Evolutionary conservation across 2,329 filamentous ascomycete genomes (phyloP).

Genomic region (Fusarium domesticum): DNA sequence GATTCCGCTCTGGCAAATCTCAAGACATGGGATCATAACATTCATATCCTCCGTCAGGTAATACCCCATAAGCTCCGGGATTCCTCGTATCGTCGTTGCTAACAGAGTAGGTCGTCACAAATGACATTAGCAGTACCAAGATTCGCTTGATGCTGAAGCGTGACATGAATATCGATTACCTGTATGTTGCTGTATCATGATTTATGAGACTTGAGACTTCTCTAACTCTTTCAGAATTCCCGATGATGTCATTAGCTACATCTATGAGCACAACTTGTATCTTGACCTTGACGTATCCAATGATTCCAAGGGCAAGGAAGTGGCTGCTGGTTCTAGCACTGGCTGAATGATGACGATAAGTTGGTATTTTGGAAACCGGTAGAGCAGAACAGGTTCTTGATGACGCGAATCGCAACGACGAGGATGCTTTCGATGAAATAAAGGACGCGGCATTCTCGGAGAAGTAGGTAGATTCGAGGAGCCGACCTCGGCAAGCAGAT

Average conservation of each 20-base stretch:
- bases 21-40: slow-evolving; percentile 78
- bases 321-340: slow-evolving; percentile 25
- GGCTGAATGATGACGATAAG: slow-evolving; percentile 21
- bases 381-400: neutral
- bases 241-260: slow-evolving; percentile 70
- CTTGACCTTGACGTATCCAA: slow-evolving; percentile 42
- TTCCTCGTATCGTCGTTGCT: slow-evolving; percentile 11
- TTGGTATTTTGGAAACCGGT: slow-evolving; percentile 9
- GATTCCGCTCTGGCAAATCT: slow-evolving; percentile 82
- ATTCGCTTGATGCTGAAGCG: slow-evolving; percentile 77
- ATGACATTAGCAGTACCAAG: slow-evolving; percentile 79
- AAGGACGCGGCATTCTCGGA: neutral
- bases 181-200: slow-evolving; percentile 26
- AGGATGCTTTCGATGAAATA: neutral
- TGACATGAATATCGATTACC: slow-evolving; percentile 78
- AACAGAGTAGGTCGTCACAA: slow-evolving; percentile 62
- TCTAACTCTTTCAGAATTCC: slow-evolving; percentile 45
- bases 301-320: slow-evolving; percentile 27
- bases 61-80: neutral
- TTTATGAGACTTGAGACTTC: neutral
- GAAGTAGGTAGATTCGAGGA: neutral
- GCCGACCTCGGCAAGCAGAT: neutral
- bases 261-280: slow-evolving; percentile 65
- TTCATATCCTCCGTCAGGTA: slow-evolving; percentile 71
- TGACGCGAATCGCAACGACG: neutral